Conservation (phyloP, 2,329 filamentous ascomycete genomes). For the Penicillium freii region DNA sequence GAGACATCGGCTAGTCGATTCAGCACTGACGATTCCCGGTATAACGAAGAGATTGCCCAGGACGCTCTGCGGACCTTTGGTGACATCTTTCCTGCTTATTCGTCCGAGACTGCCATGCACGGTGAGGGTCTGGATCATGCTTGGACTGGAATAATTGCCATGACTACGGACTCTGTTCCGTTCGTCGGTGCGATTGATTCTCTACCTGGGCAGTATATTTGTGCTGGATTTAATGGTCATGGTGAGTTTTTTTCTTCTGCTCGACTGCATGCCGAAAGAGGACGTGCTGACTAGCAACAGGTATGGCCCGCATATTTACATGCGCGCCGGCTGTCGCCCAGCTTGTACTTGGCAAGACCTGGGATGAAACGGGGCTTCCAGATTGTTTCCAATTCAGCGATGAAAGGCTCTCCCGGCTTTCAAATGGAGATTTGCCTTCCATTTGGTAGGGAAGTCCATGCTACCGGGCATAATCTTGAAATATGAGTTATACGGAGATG, state of each 20-base stretch:
- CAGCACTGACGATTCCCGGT: slow-evolving; percentile 42
- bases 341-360: slow-evolving; percentile 40
- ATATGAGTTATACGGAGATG: not conserved
- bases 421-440: slow-evolving; percentile 16
- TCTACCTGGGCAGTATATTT: slow-evolving; percentile 48
- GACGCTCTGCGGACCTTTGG: slow-evolving; percentile 40
- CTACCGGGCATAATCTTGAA: not conserved
- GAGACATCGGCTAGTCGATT: slow-evolving; percentile 31
- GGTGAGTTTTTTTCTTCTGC: slow-evolving; percentile 24
- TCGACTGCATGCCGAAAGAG: not conserved
- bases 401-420: slow-evolving; percentile 23
- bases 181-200: slow-evolving; percentile 46
- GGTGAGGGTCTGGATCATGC: slow-evolving; percentile 48
- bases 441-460: slow-evolving; percentile 16
- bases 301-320: slow-evolving; percentile 49
- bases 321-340: slow-evolving; percentile 48
- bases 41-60: slow-evolving; percentile 42
- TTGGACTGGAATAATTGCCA: slow-evolving; percentile 51
- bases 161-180: slow-evolving; percentile 50
- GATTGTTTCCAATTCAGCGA: slow-evolving; percentile 39
- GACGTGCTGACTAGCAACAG: slow-evolving; percentile 6
- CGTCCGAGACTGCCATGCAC: slow-evolving; percentile 21
- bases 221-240: slow-evolving; percentile 53
- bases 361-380: slow-evolving; percentile 40
- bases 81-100: slow-evolving; percentile 34